Evolutionary conservation across 306 rosid genomes (phyloP).

Genomic region (Prunus kanzakura): DNA sequence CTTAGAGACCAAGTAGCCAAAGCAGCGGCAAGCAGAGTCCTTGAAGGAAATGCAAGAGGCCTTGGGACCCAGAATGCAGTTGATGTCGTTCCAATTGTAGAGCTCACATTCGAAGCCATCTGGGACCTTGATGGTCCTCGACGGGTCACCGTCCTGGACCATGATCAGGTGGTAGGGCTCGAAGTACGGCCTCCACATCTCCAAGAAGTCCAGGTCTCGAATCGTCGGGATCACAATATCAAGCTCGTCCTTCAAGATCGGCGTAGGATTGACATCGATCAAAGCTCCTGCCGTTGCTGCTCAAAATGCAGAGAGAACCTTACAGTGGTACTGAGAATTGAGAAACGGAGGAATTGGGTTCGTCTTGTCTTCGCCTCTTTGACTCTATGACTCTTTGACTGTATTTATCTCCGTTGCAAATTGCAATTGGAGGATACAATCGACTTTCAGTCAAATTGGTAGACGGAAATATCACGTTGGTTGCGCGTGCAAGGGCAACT

Average conservation of each 20-base stretch:
- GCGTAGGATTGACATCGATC: constrained; percentile 22
- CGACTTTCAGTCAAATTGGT: background rate
- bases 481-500: background rate
- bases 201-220: constrained; percentile 78
- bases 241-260: constrained; percentile 66
- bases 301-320: background rate
- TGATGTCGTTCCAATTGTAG: too few species aligned
- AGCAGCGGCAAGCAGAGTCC: constrained; percentile 86
- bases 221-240: constrained; percentile 90
- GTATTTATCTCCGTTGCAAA: too few species aligned
- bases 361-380: background rate
- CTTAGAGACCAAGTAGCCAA: constrained; percentile 33
- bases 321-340: background rate
- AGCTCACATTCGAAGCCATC: too few species aligned
- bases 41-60: constrained; percentile 57
- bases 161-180: constrained; percentile 65
- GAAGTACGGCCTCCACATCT: constrained; percentile 45
- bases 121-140: too few species aligned
- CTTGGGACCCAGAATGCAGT: too few species aligned
- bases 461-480: background rate
- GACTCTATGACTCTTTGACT: background rate
- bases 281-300: constrained; percentile 43
- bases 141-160: constrained; percentile 31
- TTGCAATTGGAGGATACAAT: too few species aligned
- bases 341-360: background rate